A percentile compares a stretch with the other conserved stretches of the same genome.
Evolutionary conservation across 179 eudicot species (phyloP).

Genomic region (Beta lomatogona): DNA sequence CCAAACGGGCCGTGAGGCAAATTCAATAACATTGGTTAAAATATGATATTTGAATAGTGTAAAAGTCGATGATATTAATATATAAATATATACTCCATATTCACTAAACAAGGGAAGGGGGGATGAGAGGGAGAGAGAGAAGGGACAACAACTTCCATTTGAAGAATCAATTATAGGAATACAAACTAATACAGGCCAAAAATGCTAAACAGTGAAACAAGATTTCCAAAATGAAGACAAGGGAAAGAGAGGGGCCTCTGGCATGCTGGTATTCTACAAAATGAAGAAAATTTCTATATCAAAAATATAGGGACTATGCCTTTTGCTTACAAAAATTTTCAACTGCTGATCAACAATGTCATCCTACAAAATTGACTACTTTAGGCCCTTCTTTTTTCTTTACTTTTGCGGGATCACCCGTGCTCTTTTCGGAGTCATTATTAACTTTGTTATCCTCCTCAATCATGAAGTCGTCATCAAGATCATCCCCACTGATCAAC

Average conservation of each 20-base stretch:
- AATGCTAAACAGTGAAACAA: neutral
- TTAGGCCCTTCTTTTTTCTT: constrained; percentile 76
- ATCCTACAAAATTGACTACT: constrained; percentile 77
- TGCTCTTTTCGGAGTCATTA: constrained; percentile 24
- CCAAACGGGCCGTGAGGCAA: no score
- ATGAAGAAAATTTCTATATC: neutral
- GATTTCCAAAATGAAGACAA: neutral
- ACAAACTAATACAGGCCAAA: neutral
- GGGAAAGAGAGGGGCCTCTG: neutral
- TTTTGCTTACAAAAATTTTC: constrained; percentile 9
- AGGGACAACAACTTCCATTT: neutral
- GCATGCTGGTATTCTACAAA: neutral
- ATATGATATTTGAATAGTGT: no score
- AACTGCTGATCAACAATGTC: neutral
- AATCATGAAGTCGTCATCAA: constrained; percentile 81
- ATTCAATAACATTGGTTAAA: no score
- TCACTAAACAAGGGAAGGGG: neutral
- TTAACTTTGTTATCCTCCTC: constrained; percentile 28
- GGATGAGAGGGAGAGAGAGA: neutral
- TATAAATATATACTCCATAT: no score
- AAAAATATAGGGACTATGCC: neutral
- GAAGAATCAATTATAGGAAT: neutral
- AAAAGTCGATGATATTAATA: no score
- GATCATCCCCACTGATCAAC: constrained; percentile 86
- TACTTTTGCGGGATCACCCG: constrained; percentile 28